A percentile compares a stretch with the other conserved stretches of the same genome.
phyloP scores from a whole-genome alignment of 2,329 filamentous ascomycete genomes.

The Sclerotinia sclerotiorum region DNA sequence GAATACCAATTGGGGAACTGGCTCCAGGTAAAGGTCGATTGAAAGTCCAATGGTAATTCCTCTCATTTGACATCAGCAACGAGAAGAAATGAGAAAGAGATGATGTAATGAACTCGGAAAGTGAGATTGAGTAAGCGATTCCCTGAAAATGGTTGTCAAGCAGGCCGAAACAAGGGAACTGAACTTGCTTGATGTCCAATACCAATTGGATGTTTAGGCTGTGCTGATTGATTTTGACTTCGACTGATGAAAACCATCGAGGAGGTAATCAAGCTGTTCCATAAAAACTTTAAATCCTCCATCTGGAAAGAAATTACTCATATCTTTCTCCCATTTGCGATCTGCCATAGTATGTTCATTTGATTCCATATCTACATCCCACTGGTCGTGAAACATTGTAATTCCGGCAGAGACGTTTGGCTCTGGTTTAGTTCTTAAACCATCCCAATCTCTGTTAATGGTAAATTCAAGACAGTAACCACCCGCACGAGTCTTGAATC shows the following conservation, averaged over 20 bases:
- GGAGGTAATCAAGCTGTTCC: neutral
- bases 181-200: neutral
- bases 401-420: slow-evolving; percentile 34
- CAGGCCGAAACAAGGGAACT: neutral
- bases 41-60: neutral
- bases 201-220: neutral
- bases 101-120: neutral
- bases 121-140: neutral
- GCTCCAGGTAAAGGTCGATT: neutral
- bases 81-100: neutral
- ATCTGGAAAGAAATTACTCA: slow-evolving; percentile 33
- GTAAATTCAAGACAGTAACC: slow-evolving; percentile 37
- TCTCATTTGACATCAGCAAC: neutral
- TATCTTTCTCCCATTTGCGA: slow-evolving; percentile 32
- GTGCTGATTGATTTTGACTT: neutral
- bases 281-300: slow-evolving; percentile 32
- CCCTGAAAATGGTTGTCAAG: neutral
- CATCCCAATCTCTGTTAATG: slow-evolving; percentile 38
- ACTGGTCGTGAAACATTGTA: slow-evolving; percentile 36
- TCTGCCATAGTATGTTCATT: slow-evolving; percentile 29
- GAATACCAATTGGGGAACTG: neutral
- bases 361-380: slow-evolving; percentile 37
- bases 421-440: slow-evolving; percentile 27
- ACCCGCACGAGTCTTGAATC: slow-evolving; percentile 31
- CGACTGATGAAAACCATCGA: neutral